Conservation (phyloP, 345 rosid species). For the Limnanthes douglasii region DNA sequence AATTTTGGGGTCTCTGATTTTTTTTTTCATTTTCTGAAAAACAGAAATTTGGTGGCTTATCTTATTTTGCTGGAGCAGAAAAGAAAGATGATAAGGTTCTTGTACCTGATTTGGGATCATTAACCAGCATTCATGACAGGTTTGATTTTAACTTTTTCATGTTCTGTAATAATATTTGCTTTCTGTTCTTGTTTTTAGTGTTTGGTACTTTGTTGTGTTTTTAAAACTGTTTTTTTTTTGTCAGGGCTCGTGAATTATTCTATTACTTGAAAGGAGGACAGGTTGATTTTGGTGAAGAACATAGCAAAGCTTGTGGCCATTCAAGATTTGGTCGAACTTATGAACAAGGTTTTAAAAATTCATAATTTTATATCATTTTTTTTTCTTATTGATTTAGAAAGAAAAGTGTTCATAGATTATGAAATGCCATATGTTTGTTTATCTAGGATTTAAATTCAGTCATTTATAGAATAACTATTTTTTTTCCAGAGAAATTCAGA, state of each 20-base stretch:
- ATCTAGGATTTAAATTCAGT: too few relatives aligned
- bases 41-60: constrained; percentile 76
- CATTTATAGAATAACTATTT: too few relatives aligned
- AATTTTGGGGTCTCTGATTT: constrained; percentile 5
- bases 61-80: constrained; percentile 99
- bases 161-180: constrained; percentile 5
- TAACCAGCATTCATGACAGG: constrained; percentile 90
- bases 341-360: constrained; percentile 72
- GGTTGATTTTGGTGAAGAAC: constrained; percentile 94
- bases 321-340: constrained; percentile 73
- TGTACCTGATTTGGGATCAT: constrained; percentile 96
- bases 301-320: constrained; percentile 85
- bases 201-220: constrained; percentile 10
- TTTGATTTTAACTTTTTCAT: constrained; percentile 7
- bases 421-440: too few relatives aligned
- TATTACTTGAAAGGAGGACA: constrained; percentile 88
- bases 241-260: constrained; percentile 92
- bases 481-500: too few relatives aligned
- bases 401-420: too few relatives aligned
- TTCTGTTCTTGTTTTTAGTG: constrained; percentile 1
- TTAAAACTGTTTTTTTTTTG: too few relatives aligned
- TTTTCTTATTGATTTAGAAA: too few relatives aligned
- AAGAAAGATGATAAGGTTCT: constrained; percentile 90
- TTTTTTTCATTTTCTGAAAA: constrained; percentile 5
- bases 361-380: too few relatives aligned